Evolutionary conservation across 495 filamentous ascomycete genomes (phyloP).

Genomic region (Podospora sp.): DNA sequence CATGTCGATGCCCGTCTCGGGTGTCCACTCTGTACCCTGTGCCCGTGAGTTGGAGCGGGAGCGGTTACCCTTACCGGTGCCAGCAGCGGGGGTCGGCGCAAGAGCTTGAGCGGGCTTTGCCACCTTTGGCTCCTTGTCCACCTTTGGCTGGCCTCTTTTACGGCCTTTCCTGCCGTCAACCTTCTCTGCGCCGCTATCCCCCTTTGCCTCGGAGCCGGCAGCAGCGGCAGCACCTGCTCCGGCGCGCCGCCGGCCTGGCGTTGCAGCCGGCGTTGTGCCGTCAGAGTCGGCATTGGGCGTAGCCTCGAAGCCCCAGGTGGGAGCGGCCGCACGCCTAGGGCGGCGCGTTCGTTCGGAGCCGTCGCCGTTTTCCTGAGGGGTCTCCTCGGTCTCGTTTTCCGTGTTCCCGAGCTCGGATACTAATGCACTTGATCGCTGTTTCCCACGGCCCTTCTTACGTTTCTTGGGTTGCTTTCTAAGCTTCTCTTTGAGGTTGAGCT

Average conservation of each 20-base stretch:
- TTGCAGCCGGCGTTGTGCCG: conserved; percentile 50
- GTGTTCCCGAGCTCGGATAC: conserved; percentile 71
- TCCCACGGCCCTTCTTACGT: conserved; percentile 58
- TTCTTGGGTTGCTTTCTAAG: conserved; percentile 71
- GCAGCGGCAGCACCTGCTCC: conserved; percentile 31
- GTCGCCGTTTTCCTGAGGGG: conserved; percentile 50
- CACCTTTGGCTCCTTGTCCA: conserved; percentile 40
- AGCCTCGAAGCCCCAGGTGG: conserved; percentile 51
- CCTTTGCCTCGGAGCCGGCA: conserved; percentile 35
- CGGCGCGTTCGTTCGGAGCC: conserved; percentile 51
- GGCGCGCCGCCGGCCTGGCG: conserved; percentile 55
- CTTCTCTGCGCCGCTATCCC: conserved; percentile 59
- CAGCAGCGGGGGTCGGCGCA: conserved; percentile 44
- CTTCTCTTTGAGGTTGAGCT: conserved; percentile 83
- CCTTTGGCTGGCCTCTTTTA: conserved; percentile 50
- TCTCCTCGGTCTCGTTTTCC: conserved; percentile 58
- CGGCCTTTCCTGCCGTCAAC: conserved; percentile 51
- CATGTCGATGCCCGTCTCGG: conserved; percentile 38
- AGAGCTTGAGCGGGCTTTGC: conserved; percentile 42
- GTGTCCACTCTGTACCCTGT: conserved; percentile 43
- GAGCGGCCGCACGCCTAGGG: conserved; percentile 57
- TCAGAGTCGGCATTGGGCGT: conserved; percentile 57
- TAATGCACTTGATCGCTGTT: conserved; percentile 73
- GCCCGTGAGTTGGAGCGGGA: conserved; percentile 51
- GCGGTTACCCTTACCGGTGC: conserved; percentile 39